Conservation (phyloP, 257 asterid genomes). For the Hygrophila difformis region DNA sequence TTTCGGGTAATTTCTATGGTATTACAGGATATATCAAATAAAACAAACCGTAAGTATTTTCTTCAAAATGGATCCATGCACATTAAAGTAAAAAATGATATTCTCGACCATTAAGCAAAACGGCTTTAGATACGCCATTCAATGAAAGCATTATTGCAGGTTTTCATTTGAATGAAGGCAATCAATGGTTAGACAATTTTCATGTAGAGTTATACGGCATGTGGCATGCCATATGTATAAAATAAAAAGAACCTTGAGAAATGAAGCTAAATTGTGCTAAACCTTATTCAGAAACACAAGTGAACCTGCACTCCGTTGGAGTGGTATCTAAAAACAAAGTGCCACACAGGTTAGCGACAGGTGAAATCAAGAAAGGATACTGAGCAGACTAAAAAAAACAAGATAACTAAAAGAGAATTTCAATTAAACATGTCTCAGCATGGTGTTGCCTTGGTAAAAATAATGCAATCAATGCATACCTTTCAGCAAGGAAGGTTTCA, state of each 20-base stretch:
- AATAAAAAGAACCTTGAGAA: no score
- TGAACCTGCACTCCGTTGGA: neutral
- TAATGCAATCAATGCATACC: constrained; percentile 26
- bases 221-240: no score
- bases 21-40: no score
- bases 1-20: no score
- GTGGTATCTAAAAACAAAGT: neutral
- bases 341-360: neutral
- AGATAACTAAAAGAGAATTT: no score
- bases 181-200: neutral
- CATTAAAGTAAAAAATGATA: no score
- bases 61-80: no score
- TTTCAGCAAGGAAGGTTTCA: constrained; percentile 61
- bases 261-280: no score
- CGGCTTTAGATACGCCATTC: neutral
- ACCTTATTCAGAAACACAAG: constrained; percentile 9
- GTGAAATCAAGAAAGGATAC: neutral
- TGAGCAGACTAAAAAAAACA: no score
- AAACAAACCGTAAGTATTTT: no score
- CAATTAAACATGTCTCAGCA: no score
- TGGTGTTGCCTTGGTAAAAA: neutral
- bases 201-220: no score
- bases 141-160: neutral
- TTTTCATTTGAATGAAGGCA: neutral
- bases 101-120: neutral